Evolutionary conservation across 2,329 filamentous ascomycete genomes (phyloP).

Genomic region (Huntiella savannae): DNA sequence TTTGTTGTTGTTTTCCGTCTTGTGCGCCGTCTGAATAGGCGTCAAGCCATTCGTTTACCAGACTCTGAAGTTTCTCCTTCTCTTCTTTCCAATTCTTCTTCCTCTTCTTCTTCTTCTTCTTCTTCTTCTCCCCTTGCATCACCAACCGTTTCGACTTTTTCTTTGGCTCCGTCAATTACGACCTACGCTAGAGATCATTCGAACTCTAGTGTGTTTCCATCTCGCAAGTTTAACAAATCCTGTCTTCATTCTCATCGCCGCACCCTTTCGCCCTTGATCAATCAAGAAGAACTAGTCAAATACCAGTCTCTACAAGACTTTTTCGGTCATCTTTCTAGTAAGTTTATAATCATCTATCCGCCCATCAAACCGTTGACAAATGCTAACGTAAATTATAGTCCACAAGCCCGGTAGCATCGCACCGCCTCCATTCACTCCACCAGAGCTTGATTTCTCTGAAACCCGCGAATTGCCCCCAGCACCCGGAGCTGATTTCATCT

Average conservation of each 20-base stretch:
- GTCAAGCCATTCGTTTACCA: no score
- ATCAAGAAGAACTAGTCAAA: constrained; percentile 1
- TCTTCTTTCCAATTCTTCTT: neutral
- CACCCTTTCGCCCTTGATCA: neutral
- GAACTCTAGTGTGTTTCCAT: neutral
- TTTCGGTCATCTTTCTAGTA: no score
- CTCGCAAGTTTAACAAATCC: neutral
- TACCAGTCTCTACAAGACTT: no score
- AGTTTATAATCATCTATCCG: no score
- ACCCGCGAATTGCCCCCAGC: neutral
- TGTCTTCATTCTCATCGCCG: neutral
- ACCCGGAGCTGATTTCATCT: constrained; percentile 20
- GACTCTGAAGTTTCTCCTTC: neutral
- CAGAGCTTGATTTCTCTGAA: neutral
- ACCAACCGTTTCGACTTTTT: neutral
- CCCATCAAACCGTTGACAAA: no score
- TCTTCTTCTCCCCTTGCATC: neutral
- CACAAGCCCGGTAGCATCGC: neutral
- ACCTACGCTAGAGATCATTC: constrained; percentile 8
- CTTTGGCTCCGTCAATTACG: constrained; percentile 1
- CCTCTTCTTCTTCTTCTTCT: constrained; percentile 2
- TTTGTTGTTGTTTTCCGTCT: neutral
- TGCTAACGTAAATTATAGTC: no score
- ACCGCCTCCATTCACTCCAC: neutral
- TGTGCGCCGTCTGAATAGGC: no score